These are phyloP conservation scores for Aegilops longissima DNA, from an alignment of 176 grass and related monocot species.

Conservation along the genomic window DNA sequence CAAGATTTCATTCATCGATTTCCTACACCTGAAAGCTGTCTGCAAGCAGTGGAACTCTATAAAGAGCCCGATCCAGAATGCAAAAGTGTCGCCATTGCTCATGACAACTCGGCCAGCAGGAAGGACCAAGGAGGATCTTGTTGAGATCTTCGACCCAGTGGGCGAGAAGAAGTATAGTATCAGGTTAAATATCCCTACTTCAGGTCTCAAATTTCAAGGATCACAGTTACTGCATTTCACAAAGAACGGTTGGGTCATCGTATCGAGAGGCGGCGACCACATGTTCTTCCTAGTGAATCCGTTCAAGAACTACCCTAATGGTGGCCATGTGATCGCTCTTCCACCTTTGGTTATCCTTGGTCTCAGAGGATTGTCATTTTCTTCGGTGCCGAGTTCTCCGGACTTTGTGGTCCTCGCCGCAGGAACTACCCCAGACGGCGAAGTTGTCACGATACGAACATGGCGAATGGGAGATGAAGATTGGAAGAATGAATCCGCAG, in stretches of 20 bases:
- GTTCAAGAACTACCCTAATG: neutral
- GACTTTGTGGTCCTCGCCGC: neutral
- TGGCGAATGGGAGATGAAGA: neutral
- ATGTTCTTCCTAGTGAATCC: neutral
- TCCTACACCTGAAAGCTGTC: neutral
- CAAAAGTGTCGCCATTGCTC: neutral
- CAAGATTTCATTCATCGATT: neutral
- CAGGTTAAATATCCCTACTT: neutral
- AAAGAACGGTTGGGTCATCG: neutral
- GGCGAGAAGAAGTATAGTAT: neutral
- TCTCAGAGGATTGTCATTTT: neutral
- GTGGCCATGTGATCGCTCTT: neutral
- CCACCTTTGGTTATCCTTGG: neutral
- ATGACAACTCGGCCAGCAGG: neutral
- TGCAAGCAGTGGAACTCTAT: neutral
- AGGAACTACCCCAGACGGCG: neutral
- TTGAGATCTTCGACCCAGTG: neutral
- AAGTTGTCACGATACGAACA: neutral
- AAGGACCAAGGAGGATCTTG: neutral
- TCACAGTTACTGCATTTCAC: neutral
- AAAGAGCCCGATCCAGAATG: neutral
- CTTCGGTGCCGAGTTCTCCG: neutral
- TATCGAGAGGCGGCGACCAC: neutral
- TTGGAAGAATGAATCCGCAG: neutral
- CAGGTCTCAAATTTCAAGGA: neutral